Conservation (phyloP, 2,329 filamentous ascomycete species). For the Trichophyton verrucosum region DNA sequence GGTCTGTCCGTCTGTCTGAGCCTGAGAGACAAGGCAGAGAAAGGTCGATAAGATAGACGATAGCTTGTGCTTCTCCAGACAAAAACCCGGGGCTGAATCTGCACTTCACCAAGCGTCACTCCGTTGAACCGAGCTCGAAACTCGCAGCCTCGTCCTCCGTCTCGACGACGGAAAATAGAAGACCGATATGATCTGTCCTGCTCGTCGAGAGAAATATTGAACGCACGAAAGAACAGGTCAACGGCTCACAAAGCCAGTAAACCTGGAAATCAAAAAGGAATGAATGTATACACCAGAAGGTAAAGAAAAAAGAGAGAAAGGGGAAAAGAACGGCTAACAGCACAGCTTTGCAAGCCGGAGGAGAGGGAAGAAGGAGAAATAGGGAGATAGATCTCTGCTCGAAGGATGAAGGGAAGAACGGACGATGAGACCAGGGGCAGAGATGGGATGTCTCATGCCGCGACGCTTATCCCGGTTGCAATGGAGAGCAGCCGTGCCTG, state of each 20-base stretch:
- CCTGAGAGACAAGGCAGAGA: not conserved
- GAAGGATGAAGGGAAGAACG: slow-evolving; percentile 1
- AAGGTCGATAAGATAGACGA: not conserved
- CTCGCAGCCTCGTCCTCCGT: not conserved
- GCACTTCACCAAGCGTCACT: not conserved
- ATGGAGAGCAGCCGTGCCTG: not conserved
- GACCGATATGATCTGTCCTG: not conserved
- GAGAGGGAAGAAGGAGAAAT: slow-evolving; percentile 11
- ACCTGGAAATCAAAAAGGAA: not conserved
- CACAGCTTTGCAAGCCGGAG: slow-evolving; percentile 4
- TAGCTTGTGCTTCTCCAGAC: not conserved
- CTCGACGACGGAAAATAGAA: not conserved
- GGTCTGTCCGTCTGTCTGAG: not conserved
- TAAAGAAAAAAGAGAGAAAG: not conserved
- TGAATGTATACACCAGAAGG: not conserved
- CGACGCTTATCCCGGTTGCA: not conserved
- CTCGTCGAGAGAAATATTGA: not conserved
- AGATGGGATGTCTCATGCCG: slow-evolving; percentile 4
- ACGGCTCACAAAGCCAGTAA: not conserved
- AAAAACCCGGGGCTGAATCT: not conserved
- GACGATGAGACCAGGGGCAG: slow-evolving; percentile 4
- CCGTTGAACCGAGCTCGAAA: not conserved
- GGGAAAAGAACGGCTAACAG: not conserved
- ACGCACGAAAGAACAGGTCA: not conserved
- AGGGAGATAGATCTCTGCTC: not conserved